phyloP scores from a whole-genome alignment of 2,329 filamentous ascomycete species.

The Trichoderma endophyticum region DNA sequence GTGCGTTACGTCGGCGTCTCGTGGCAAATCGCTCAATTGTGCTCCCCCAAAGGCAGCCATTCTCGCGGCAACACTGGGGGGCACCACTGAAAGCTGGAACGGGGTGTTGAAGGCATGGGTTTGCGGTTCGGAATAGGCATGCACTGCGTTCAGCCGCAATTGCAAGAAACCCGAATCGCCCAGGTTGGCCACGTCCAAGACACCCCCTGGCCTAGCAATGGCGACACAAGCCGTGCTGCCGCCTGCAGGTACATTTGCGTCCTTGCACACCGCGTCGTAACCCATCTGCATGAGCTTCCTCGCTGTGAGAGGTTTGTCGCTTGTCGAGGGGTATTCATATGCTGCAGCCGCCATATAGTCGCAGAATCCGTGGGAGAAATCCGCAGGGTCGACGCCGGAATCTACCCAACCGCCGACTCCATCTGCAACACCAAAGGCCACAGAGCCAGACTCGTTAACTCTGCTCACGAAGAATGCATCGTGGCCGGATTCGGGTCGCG shows the following conservation, averaged over 20 bases:
- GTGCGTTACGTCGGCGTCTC: constrained; percentile 75
- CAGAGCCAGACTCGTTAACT: constrained; percentile 66
- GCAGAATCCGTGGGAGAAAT: constrained; percentile 93
- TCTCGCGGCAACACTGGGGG: constrained; percentile 72
- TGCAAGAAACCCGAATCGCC: constrained; percentile 94
- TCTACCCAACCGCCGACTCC: constrained; percentile 95
- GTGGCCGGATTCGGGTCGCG: constrained; percentile 76
- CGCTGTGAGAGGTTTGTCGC: constrained; percentile 50
- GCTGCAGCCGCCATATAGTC: constrained; percentile 84
- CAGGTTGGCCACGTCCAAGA: constrained; percentile 84
- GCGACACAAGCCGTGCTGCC: constrained; percentile 93
- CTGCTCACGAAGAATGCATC: constrained; percentile 92
- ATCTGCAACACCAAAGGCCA: constrained; percentile 88
- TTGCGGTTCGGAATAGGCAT: constrained; percentile 78
- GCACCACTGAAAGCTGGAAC: constrained; percentile 87
- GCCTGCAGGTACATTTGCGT: constrained; percentile 71
- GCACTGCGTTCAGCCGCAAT: constrained; percentile 79
- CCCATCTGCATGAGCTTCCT: constrained; percentile 74
- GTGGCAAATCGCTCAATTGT: constrained; percentile 77
- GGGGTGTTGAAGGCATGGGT: constrained; percentile 98
- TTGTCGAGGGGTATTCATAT: constrained; percentile 49
- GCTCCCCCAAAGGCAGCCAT: constrained; percentile 79
- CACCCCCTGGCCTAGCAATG: constrained; percentile 68
- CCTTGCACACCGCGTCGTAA: constrained; percentile 76
- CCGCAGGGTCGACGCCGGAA: constrained; percentile 86